Base-by-base conservation (phyloP, 805 yeast species). In the Candida gorgasii region DNA sequence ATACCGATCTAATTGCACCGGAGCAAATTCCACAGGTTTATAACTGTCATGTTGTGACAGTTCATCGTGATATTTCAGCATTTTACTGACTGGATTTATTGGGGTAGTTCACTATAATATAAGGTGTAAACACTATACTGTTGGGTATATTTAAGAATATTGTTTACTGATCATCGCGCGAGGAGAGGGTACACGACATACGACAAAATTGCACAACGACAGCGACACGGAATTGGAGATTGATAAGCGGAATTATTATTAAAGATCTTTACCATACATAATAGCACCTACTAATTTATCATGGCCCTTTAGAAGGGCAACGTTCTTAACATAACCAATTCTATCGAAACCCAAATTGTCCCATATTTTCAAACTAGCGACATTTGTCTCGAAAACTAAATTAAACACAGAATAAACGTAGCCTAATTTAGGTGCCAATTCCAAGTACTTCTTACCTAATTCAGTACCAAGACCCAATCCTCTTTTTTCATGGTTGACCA, bases 361-460 rank as follows among this genome's bases (percentile, higher is more conserved):
- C 97, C 98, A 90, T 41, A 86, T 84, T 53, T 67, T 74, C 53
- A 72, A 59, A 53, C 95, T 86, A 2, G 89, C 96, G 3, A 65
- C 67, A 57, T 90, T 90, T 2, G 89, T 82, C 38, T 73, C 93
- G 57, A 84, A 90, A 0, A 90, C 98, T 38, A 90, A 71, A 61
- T 90, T 90, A 72, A 86, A 90, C 11, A 90, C 92, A 5, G 92
- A 83, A 55, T 87, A 87, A 5, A 74, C 78, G 62, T 84, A 90
- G 0, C 96, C 96, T 23, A 90, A 63, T 38, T 72, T 54, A 0
- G 95, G 90, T 0, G 93, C 97, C 79, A 84, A 80, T 39, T 64
- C 58, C 34, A 89, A 57, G 57, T 86, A 90, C 32, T 75, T 65
- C 43, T 66, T 65, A 4, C 95, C 97, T 56, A 90, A 56, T n/a